phyloP scores from a whole-genome alignment of 805 yeast species.

The Hanseniaspora taiwanica region DNA sequence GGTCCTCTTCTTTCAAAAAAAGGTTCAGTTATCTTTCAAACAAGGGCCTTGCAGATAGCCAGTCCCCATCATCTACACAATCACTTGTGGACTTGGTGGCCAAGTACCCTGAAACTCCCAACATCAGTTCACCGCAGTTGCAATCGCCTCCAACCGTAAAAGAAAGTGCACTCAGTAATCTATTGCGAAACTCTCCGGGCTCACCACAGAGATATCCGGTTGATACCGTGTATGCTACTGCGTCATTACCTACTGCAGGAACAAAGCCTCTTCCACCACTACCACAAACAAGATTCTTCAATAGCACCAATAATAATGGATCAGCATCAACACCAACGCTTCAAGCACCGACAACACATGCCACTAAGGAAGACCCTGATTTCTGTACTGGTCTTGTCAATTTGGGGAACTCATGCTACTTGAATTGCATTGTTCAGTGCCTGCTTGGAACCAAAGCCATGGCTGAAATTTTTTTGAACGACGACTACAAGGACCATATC shows the following conservation, averaged over 20 bases:
- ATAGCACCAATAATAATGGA: background rate
- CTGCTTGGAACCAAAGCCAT: constrained; percentile 59
- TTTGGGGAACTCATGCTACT: constrained; percentile 84
- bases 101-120: background rate
- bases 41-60: background rate
- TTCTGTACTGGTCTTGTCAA: constrained; percentile 47
- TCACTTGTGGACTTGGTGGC: background rate
- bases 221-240: no score
- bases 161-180: no score
- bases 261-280: no score
- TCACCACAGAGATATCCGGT: no score
- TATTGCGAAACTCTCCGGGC: no score
- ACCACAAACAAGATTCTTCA: no score
- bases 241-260: no score
- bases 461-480: constrained; percentile 46
- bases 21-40: background rate
- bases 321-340: background rate
- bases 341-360: background rate
- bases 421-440: constrained; percentile 87
- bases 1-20: background rate
- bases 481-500: constrained; percentile 42
- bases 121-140: background rate
- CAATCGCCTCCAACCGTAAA: background rate
- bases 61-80: background rate
- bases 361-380: constrained; percentile 5